Base-by-base conservation (phyloP, 148 eudicot species). In the Euryodendron excelsum region DNA sequence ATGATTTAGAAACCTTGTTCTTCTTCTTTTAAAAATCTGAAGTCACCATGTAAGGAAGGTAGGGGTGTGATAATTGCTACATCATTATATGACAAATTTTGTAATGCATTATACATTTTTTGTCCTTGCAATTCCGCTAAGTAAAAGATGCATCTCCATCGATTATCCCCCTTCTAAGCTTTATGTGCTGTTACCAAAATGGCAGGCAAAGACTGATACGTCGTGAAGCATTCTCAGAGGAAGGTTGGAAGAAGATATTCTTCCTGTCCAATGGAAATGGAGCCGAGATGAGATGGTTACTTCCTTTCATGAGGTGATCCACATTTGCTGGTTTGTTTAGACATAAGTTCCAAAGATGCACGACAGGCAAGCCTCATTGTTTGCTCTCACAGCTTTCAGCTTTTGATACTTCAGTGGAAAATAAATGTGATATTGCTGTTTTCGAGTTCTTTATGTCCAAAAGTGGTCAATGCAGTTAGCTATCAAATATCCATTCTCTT, bases 181-280 rank as follows among this genome's bases (percentile, higher is more conserved):
- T 27, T 77, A 48, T 78, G 48, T 39, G 63, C 77, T 25, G 23
- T 77, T 39, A 41, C 58, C 27, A 77, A 77, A 77, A 77, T 79
- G 36, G 66, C 86, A 96, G 99, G 91, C 99, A 96, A 88, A 88
- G 95, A 81, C 92, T 96, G 21, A 84, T 92, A 75, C 88, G 87
- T 0, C 91, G 93, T 33, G 99, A 93, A 72, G 93, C 87, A 75
- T 96, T 96, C 87, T 84, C 99, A 2, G 99, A 96, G 50, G 97
- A 91, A 72, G 89, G 86, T 74, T 93, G 99, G 99, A 93, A 89
- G 88, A 96, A 93, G 85, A 87, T 93, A 72, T 96, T 88, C 84
- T 91, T 77, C 82, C 86, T 96, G 77, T 79, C 99, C 59, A 88
- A 96, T 76, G 99, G 99, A 67, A 96, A 93, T 76, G 99, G 99